Conservation (phyloP, 106 monocot genomes). For the Dactylorhiza incarnata region DNA sequence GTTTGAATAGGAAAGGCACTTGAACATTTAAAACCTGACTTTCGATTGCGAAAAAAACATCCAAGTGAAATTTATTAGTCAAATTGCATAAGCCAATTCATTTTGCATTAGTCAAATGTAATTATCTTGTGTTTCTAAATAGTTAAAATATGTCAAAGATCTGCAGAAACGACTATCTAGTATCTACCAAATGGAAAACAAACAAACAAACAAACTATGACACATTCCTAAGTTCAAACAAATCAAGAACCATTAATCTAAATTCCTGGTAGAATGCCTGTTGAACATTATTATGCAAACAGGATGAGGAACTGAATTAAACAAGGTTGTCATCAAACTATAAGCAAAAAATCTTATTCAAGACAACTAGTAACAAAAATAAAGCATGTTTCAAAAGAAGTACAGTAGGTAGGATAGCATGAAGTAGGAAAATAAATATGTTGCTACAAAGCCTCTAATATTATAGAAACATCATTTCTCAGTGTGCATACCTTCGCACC, state of each 20-base stretch:
- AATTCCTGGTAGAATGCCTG: background rate
- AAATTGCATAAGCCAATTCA: background rate
- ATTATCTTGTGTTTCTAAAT: background rate
- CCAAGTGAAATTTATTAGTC: conserved; percentile 1
- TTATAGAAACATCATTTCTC: background rate
- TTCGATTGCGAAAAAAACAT: conserved; percentile 11
- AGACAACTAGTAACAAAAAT: background rate
- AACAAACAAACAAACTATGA: background rate
- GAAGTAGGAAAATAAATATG: no score
- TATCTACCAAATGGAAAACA: background rate
- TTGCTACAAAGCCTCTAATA: background rate
- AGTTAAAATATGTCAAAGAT: background rate
- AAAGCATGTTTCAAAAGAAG: background rate
- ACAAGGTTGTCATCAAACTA: background rate
- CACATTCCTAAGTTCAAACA: background rate
- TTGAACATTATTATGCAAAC: background rate
- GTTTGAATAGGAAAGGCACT: conserved; percentile 98
- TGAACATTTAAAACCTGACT: conserved; percentile 96
- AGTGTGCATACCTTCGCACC: conserved; percentile 69
- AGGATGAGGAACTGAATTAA: no score
- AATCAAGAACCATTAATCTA: background rate
- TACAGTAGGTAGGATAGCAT: background rate
- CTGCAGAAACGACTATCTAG: background rate
- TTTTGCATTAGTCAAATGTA: background rate
- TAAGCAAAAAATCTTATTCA: background rate